Conservation (phyloP, 495 filamentous ascomycete genomes). For the Hypoxylon cercidicola region DNA sequence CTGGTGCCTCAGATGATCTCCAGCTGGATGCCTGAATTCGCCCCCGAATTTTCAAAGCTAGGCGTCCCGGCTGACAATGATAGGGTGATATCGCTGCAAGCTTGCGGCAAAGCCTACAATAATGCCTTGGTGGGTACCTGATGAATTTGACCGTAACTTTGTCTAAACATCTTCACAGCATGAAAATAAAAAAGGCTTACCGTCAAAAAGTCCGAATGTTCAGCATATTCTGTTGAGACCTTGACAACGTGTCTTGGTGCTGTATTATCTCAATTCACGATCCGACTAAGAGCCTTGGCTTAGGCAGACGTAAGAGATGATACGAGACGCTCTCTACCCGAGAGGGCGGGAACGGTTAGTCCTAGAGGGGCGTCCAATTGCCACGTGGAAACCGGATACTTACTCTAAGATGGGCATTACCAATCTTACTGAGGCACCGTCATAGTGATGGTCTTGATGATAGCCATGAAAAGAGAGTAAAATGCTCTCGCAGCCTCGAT, state of each 20-base stretch:
- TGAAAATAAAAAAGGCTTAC: not conserved
- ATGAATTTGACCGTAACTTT: too few relatives aligned
- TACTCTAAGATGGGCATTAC: not conserved
- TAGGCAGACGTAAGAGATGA: constrained; percentile 5
- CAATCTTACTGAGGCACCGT: not conserved
- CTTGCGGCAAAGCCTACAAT: too few relatives aligned
- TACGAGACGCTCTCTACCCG: too few relatives aligned
- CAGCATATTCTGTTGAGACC: not conserved
- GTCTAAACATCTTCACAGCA: too few relatives aligned
- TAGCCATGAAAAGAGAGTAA: not conserved
- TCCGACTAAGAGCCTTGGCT: not conserved
- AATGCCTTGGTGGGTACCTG: too few relatives aligned
- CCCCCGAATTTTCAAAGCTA: too few relatives aligned
- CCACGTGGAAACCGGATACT: constrained; percentile 1
- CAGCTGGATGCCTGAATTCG: too few relatives aligned
- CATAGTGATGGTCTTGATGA: not conserved
- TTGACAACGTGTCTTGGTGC: not conserved
- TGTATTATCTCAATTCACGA: not conserved
- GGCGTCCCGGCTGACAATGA: too few relatives aligned
- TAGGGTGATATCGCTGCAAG: too few relatives aligned
- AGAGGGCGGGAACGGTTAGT: not conserved
- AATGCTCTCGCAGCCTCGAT: not conserved
- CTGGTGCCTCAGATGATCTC: too few relatives aligned
- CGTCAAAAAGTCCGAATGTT: not conserved
- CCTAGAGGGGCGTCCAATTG: not conserved